These are phyloP conservation scores for Cyamopsis tetragonoloba DNA, from an alignment of 306 rosid species.

Conservation along the genomic window DNA sequence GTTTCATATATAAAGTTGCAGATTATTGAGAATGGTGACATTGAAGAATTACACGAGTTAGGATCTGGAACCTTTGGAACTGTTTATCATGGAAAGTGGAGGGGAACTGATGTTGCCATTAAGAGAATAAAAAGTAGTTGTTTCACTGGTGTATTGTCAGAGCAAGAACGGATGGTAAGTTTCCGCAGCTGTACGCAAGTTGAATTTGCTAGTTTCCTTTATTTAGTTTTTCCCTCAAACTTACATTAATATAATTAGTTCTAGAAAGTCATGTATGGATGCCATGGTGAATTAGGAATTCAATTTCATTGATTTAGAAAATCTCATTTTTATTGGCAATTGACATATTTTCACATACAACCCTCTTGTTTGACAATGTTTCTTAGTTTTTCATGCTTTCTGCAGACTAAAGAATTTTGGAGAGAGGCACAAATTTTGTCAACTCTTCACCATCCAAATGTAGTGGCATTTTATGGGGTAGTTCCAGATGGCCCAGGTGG, in stretches of 20 bases:
- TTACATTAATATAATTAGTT: not conserved
- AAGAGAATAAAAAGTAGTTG: conserved; percentile 94
- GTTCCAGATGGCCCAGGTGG: conserved; percentile 88
- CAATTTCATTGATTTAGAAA: conserved; percentile 20
- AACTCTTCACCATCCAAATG: conserved; percentile 97
- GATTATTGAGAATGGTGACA: conserved; percentile 76
- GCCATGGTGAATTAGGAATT: not conserved
- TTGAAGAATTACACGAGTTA: conserved; percentile 77
- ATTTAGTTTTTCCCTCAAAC: conserved; percentile 8
- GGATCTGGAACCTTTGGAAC: conserved; percentile 99
- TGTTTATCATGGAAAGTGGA: conserved; percentile 94
- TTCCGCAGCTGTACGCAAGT: conserved; percentile 14
- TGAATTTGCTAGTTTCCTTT: conserved; percentile 1
- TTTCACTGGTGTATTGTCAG: conserved; percentile 73
- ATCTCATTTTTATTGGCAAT: conserved; percentile 6
- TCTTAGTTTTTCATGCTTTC: conserved; percentile 4
- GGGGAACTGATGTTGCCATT: conserved; percentile 97
- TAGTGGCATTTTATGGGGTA: conserved; percentile 90
- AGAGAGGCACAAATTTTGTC: conserved; percentile 92
- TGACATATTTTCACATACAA: not conserved
- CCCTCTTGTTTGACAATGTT: not conserved
- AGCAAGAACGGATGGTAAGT: conserved; percentile 91
- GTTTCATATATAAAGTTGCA: conserved; percentile 39
- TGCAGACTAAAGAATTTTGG: conserved; percentile 88
- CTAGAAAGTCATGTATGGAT: not conserved